Conservation (phyloP, 768 basidiomycete genomes). For the Saitozyma podzolica region DNA sequence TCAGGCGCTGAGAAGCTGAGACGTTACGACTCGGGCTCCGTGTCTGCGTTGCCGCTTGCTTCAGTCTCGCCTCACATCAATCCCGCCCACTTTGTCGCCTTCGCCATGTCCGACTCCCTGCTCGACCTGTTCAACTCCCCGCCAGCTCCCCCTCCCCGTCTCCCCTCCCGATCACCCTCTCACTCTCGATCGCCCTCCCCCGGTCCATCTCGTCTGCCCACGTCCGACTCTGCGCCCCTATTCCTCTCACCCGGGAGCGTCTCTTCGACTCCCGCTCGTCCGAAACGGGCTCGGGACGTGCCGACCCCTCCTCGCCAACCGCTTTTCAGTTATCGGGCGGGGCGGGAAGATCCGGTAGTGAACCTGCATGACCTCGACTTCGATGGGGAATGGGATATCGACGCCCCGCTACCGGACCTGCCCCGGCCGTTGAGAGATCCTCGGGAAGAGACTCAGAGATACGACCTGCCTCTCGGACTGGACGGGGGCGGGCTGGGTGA, state of each 20-base stretch:
- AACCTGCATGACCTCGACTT: background rate
- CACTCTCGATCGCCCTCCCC: constrained; percentile 9
- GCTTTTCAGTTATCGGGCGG: background rate
- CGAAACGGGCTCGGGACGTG: background rate
- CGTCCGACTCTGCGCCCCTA: background rate
- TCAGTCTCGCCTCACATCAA: too few relatives aligned
- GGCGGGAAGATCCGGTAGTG: background rate
- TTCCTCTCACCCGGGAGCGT: constrained; percentile 13
- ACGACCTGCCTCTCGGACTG: background rate
- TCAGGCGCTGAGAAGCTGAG: too few relatives aligned
- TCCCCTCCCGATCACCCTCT: background rate
- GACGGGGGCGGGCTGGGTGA: background rate
- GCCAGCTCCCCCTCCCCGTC: constrained; percentile 23
- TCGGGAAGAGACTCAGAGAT: background rate
- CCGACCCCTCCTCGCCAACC: background rate
- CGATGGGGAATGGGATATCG: background rate
- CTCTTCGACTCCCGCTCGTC: constrained; percentile 4
- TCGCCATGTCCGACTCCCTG: constrained; percentile 4
- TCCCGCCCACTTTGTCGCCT: too few relatives aligned
- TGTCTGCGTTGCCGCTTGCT: too few relatives aligned
- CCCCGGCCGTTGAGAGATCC: too few relatives aligned
- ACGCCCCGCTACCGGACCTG: background rate
- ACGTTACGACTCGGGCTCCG: too few relatives aligned
- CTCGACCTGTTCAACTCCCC: constrained; percentile 44
- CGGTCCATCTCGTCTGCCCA: constrained; percentile 5